Evolutionary conservation across 805 yeast species (phyloP), one percentile per base, ranked within the genome.

Genomic region (Suhomyces sp.): DNA sequence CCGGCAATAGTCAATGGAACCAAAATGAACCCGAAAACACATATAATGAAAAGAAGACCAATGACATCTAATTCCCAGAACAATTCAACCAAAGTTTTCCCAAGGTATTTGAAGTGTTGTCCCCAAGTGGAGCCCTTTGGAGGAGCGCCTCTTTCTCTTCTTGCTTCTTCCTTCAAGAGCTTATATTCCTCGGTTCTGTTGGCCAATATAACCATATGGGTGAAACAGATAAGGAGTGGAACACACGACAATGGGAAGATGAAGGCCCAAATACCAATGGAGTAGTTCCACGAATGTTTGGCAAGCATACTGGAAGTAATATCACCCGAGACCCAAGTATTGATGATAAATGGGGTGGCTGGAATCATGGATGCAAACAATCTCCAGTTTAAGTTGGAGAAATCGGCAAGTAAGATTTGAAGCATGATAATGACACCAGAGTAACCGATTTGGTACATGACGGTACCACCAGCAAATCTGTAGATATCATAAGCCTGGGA

Each of bases 1-100:
- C 87, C 90, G 9, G 90, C 90, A 19, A 85, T 58, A 9, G 93
- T 83, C 45, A 85, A 68, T 15, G 95, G 93, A 15, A 77, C 79
- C 40, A 85, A 65, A 28, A 85, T 65, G 46, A 82, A 73, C 26
- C 86, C 88, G 15, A 84, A 63, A 2, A 72, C 68, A 17, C 74
- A 72, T 34, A 75, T 66, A 47, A 83, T 52, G 14, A 81, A 56
- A 13, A 79, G 47, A 22, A 79, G 58, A 28, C 93, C 95, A 36
- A 79, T 54, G 10, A 80, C 57, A 53, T 85, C 95, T 28, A 81
- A 51, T 48, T 74, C 72, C 83, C 85, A 79, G 58, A 78, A 80
- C 28, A 62, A 44, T 26, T 72, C 57, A 35, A 65, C 23, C 3
- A 19, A 14, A 4, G 23, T 19, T 17, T 22, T 70, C 3, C 5